A percentile compares a stretch with the other conserved stretches of the same genome.
Evolutionary conservation across 306 rosid species (phyloP).

Genomic region (Pterocarpus santalinus): DNA sequence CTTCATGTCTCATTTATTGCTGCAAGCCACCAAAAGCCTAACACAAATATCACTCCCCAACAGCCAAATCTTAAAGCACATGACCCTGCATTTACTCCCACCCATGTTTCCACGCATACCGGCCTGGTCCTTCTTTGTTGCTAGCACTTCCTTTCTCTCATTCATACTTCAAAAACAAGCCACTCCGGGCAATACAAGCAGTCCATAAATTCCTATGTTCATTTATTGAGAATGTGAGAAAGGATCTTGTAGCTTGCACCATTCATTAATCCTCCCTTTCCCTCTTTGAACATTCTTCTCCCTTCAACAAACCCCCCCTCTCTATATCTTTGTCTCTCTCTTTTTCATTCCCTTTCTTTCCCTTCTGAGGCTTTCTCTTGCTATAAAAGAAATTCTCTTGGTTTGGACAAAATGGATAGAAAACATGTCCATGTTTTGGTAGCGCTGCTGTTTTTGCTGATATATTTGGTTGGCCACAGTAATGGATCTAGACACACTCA

Average conservation of each 20-base stretch:
- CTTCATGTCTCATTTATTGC: slow-evolving; percentile 55
- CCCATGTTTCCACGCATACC: slow-evolving; percentile 57
- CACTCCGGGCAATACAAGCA: slow-evolving; percentile 4
- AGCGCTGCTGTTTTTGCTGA: slow-evolving; percentile 49
- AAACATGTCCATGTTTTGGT: slow-evolving; percentile 38
- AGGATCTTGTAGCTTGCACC: slow-evolving; percentile 37
- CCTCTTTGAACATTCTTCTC: background rate
- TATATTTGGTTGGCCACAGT: slow-evolving; percentile 50
- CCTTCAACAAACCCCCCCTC: background rate
- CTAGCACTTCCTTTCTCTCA: slow-evolving; percentile 15
- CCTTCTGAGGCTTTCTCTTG: background rate
- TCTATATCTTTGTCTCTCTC: background rate
- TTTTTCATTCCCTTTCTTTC: background rate
- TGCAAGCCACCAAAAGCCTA: slow-evolving; percentile 40
- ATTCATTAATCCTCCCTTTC: slow-evolving; percentile 30
- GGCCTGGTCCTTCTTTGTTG: slow-evolving; percentile 39
- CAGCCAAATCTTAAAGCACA: slow-evolving; percentile 60
- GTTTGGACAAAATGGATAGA: slow-evolving; percentile 56
- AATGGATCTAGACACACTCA: slow-evolving; percentile 56
- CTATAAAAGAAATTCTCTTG: slow-evolving; percentile 1
- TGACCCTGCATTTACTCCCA: slow-evolving; percentile 63
- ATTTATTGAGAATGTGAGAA: slow-evolving; percentile 27
- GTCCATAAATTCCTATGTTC: slow-evolving; percentile 39
- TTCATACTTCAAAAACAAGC: slow-evolving; percentile 45
- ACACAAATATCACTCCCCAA: slow-evolving; percentile 43